Conservation (phyloP, 2,329 filamentous ascomycete species). For the Diaporthe sp. region DNA sequence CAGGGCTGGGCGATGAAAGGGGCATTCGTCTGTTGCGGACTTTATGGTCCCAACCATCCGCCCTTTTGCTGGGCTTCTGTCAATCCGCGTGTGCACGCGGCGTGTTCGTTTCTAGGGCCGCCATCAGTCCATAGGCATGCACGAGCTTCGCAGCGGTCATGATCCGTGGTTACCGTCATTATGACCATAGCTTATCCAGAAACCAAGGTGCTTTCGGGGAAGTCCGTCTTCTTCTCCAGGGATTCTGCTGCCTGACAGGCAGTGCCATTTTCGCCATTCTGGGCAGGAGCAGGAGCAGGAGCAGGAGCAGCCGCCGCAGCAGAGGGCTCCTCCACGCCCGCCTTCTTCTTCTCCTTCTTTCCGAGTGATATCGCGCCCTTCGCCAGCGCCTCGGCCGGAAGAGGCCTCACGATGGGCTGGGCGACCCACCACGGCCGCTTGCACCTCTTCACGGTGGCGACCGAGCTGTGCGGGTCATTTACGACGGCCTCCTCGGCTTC, state of each 20-base stretch:
- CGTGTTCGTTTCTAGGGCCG: neutral
- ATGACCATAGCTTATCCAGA: conserved; percentile 8
- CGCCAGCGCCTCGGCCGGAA: conserved; percentile 87
- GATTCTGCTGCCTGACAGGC: conserved; percentile 13
- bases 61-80: neutral
- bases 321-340: conserved; percentile 26
- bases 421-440: conserved; percentile 90
- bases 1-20: neutral
- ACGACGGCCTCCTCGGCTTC: conserved; percentile 50
- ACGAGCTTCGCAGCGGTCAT: neutral
- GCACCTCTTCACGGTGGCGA: conserved; percentile 77
- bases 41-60: neutral
- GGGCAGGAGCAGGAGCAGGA: neutral
- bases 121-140: neutral
- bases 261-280: conserved; percentile 2
- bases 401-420: conserved; percentile 85
- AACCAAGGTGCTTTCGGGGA: conserved; percentile 29
- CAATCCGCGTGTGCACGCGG: neutral
- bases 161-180: neutral
- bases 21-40: no score
- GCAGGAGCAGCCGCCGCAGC: neutral
- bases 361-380: conserved; percentile 81
- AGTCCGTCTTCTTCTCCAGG: conserved; percentile 31
- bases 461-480: conserved; percentile 66
- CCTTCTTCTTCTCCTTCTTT: conserved; percentile 69